Evolutionary conservation across 2,329 filamentous ascomycete species (phyloP), one percentile per base, ranked within the genome.

Genomic region (Periconia sp.): DNA sequence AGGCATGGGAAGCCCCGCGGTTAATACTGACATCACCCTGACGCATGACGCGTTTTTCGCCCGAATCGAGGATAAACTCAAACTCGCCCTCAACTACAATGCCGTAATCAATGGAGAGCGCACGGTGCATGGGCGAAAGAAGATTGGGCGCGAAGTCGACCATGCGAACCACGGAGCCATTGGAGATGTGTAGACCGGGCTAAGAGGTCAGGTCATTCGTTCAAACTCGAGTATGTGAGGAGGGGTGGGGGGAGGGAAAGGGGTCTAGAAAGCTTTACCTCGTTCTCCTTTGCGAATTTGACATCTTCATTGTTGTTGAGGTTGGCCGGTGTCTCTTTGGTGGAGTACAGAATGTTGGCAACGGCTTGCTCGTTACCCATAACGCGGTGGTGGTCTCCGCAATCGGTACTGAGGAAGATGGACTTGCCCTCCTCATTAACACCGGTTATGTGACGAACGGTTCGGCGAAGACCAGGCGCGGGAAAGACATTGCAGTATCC

Each of bases 91-190:
- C 63, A 13, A 65, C 53, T 41, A 65, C 61, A 33, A 65, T 55
- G n/a, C 63, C 63, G 43, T 65, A 65, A 47, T 65, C 63, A 14
- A 64, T 42, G 15, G 41, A 50, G 30, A 63, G 54, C 13, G 63
- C 61, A 19, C 63, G 59, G 45, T 66, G 63, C 59, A 66, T 64
- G 7, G 58, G 47, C n/a, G 50, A 55, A 11, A 49, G 47, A 9
- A 49, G 45, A 5, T 55, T 57, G 1, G 63, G 63, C 13, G 11
- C n/a, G 35, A 65, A 54, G 49, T 66, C 63, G 18, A 66, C 56
- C 37, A 57, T 46, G 13, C 73, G 65, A 15, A 74, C 61, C 8
- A 76, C 74, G 10, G 75, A 75, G 10, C 76, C 77, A 42, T 42
- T 30, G 19, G 27, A 5, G 23, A 47, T 47, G 30, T 35, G 31